A percentile compares a stretch with the other conserved stretches of the same genome.
phyloP scores from a whole-genome alignment of 306 rosid genomes.

The Abrus pulchellus region DNA sequence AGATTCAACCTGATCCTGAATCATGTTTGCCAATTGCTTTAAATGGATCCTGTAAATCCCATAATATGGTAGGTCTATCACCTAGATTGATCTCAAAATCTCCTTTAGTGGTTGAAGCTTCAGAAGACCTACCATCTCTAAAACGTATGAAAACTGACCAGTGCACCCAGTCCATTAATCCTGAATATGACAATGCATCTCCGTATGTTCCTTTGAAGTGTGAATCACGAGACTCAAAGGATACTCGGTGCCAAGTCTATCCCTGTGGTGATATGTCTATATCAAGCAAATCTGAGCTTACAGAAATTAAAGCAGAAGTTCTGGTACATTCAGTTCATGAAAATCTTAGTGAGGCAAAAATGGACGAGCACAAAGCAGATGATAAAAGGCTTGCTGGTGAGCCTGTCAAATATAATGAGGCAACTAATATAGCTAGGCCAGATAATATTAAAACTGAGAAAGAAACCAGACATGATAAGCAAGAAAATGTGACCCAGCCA shows the following conservation, averaged over 20 bases:
- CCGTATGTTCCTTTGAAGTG: constrained; percentile 57
- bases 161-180: constrained; percentile 61
- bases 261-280: constrained; percentile 55
- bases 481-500: constrained; percentile 63
- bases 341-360: constrained; percentile 61
- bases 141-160: constrained; percentile 91
- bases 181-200: constrained; percentile 65
- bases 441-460: constrained; percentile 75
- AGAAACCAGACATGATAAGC: constrained; percentile 67
- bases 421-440: constrained; percentile 63
- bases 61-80: constrained; percentile 55
- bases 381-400: constrained; percentile 61
- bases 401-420: constrained; percentile 58
- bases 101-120: constrained; percentile 56
- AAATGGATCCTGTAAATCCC: constrained; percentile 69
- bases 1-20: constrained; percentile 49
- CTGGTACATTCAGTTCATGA: constrained; percentile 52
- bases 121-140: constrained; percentile 78
- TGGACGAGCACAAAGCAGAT: constrained; percentile 52
- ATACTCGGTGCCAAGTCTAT: constrained; percentile 62
- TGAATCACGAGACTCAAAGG: constrained; percentile 64
- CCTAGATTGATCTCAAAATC: constrained; percentile 63
- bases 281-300: constrained; percentile 67
- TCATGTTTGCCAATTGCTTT: constrained; percentile 64
- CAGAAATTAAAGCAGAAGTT: constrained; percentile 74